These are phyloP conservation scores for Tetrastigma voinierianum DNA, from an alignment of 164 flowering plant species.

Conservation along the genomic window DNA sequence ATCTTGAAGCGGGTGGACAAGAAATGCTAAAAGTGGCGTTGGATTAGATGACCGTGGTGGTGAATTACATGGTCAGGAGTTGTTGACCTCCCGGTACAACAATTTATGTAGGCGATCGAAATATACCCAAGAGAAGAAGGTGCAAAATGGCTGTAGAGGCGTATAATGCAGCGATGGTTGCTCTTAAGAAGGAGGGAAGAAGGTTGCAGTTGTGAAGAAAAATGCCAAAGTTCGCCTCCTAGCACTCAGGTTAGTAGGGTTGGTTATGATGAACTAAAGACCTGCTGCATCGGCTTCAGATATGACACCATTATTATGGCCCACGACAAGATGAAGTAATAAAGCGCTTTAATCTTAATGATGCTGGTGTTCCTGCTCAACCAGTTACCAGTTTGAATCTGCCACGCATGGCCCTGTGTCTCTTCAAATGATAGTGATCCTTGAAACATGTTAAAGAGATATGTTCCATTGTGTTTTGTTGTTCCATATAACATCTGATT, in stretches of 20 bases:
- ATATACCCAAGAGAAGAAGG: constrained; percentile 85
- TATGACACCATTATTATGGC: constrained; percentile 33
- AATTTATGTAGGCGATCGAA: constrained; percentile 62
- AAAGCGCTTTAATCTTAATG: constrained; percentile 33
- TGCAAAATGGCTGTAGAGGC: constrained; percentile 57
- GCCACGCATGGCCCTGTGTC: constrained; percentile 33
- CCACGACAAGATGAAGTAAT: constrained; percentile 34
- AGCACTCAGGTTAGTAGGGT: constrained; percentile 29
- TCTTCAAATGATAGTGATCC: constrained; percentile 31
- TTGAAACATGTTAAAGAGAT: constrained; percentile 23
- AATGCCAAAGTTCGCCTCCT: constrained; percentile 43
- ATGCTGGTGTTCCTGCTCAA: constrained; percentile 31
- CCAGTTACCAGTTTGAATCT: constrained; percentile 36
- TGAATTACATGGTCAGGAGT: constrained; percentile 50
- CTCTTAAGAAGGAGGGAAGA: constrained; percentile 53
- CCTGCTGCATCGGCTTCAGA: constrained; percentile 19
- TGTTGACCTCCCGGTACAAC: constrained; percentile 49
- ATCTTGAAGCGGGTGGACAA: constrained; percentile 71
- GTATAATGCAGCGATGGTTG: constrained; percentile 55
- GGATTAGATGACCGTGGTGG: constrained; percentile 43
- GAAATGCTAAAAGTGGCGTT: constrained; percentile 59
- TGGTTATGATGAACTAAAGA: constrained; percentile 29
- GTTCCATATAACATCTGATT: background rate
- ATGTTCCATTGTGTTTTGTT: background rate
- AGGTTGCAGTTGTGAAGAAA: constrained; percentile 44